Conservation (phyloP, 2,329 filamentous ascomycete genomes). For the Neofusicoccum parvum region DNA sequence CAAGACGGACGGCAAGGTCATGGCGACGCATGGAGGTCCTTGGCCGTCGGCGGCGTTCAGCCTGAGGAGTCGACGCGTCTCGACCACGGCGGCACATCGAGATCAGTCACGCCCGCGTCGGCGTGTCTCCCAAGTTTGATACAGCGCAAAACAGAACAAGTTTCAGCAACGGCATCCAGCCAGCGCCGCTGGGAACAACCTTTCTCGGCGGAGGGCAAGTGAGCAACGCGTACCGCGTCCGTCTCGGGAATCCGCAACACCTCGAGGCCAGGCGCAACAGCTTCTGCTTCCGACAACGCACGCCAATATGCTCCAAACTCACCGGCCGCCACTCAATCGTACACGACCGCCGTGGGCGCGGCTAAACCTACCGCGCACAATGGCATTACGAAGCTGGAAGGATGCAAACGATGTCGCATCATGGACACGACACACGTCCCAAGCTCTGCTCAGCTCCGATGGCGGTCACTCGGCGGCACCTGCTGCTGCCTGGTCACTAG, state of each 20-base stretch:
- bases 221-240: neutral
- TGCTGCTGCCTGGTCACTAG: slow-evolving; percentile 8
- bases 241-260: neutral
- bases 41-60: neutral
- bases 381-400: slow-evolving; percentile 6
- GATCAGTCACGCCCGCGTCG: neutral
- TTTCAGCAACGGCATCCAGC: slow-evolving; percentile 10
- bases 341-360: neutral
- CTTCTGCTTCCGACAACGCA: slow-evolving; percentile 2
- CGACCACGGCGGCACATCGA: neutral
- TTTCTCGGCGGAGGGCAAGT: neutral
- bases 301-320: slow-evolving; percentile 1
- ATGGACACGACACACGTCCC: slow-evolving; percentile 18
- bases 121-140: neutral
- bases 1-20: neutral
- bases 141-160: slow-evolving; percentile 15
- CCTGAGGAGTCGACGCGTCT: neutral
- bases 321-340: neutral
- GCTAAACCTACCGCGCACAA: slow-evolving; percentile 3
- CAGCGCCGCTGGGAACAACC: neutral
- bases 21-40: neutral
- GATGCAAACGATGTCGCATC: slow-evolving; percentile 18
- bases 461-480: slow-evolving; percentile 16
- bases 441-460: slow-evolving; percentile 10
- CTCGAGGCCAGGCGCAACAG: neutral